Evolutionary conservation across 2,329 filamentous ascomycete species (phyloP), one percentile per base, ranked within the genome.

Genomic region (Periconia macrospinosa): DNA sequence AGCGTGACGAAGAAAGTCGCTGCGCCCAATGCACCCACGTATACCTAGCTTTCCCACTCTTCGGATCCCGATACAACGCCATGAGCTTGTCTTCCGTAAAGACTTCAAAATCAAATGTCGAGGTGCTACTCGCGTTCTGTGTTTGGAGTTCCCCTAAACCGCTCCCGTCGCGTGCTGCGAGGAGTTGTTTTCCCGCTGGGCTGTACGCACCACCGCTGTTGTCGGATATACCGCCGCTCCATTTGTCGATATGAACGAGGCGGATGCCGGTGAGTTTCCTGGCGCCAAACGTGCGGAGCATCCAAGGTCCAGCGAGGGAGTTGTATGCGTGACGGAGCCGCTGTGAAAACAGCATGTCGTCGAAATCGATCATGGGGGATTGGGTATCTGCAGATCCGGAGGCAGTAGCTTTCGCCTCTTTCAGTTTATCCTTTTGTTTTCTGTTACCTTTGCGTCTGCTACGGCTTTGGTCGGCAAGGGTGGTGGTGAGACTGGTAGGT

Each of bases 21-120:
- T 73, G 67, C 6, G 72, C 75, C 76, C 76, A 78, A 43, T 76
- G 69, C 14, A 79, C 76, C 67, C 77, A 78, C 11, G 71, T 75
- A 49, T 75, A 78, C 40, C 72, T 61, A 8, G 63, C 69, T 46
- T 70, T 71, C 0, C 74, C 77, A 1, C 58, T 54, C 6, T 45
- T 52, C 0, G 76, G 77, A 0, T 63, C 45, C 3, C 54, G 56
- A 54, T 72, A 78, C 6, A 74, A 59, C 2, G 62, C 59, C 48
- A 76, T 56, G 15, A 79, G 63, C 23, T 71, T 70, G 33, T 72
- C 67, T 56, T 78, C 76, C 13, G 72, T 74, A 54, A 77, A 77
- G 33, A 37, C 11, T n/a, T 37, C 33, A 13, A 37, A 27, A 27
- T 27, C 23, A 27, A 27, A 27, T 27, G 23, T 8, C 3, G 23